phyloP scores from a whole-genome alignment of 2,329 filamentous ascomycete species.

The Trichophyton equinum region DNA sequence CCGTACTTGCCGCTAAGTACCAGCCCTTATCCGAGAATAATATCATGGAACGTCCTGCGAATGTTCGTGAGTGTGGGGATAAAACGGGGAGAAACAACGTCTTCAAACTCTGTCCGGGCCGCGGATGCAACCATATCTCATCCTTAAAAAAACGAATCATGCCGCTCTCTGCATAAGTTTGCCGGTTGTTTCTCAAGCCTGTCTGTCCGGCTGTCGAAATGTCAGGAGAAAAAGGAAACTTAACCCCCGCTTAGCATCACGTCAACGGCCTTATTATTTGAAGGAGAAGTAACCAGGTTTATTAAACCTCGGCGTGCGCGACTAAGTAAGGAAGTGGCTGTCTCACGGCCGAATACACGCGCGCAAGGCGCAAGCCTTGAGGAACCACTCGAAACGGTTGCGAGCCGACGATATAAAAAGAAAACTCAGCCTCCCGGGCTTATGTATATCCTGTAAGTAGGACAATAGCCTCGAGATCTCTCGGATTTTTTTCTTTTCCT shows the following conservation, averaged over 20 bases:
- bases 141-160: neutral
- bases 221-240: neutral
- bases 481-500: neutral
- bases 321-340: neutral
- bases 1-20: neutral
- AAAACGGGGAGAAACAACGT: neutral
- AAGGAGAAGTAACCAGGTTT: neutral
- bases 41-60: neutral
- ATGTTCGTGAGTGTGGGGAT: neutral
- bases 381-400: neutral
- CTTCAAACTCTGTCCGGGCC: neutral
- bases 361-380: conserved; percentile 1
- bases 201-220: neutral
- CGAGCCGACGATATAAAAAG: neutral
- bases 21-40: neutral
- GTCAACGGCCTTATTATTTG: neutral
- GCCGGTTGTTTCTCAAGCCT: neutral
- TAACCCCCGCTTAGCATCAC: neutral
- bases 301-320: neutral
- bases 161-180: neutral
- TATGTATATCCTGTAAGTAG: neutral
- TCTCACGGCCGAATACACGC: neutral
- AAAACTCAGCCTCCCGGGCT: neutral
- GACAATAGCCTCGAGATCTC: neutral
- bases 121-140: neutral